Evolutionary conservation across 495 filamentous ascomycete genomes (phyloP).

Genomic region (Parathielavia appendiculata): DNA sequence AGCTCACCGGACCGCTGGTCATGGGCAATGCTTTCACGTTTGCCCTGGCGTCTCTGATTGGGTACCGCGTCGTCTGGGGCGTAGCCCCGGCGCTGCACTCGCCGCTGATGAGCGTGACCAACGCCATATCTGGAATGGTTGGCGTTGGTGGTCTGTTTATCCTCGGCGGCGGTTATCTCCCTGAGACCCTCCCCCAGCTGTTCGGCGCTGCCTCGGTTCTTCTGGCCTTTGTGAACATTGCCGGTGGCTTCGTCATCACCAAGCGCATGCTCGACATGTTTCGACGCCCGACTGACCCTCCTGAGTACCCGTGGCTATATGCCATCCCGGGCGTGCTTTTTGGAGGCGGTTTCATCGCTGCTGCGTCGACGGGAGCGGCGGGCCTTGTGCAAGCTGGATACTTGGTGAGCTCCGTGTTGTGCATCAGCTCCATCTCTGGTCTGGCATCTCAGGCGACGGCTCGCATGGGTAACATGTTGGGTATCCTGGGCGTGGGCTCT

Average conservation of each 20-base stretch:
- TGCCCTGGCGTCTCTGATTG: constrained; percentile 69
- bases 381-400: constrained; percentile 79
- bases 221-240: constrained; percentile 75
- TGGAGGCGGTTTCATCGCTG: constrained; percentile 68
- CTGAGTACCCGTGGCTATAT: constrained; percentile 80
- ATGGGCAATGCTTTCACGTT: constrained; percentile 80
- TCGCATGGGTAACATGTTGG: constrained; percentile 71
- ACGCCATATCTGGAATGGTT: constrained; percentile 83
- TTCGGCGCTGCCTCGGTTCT: constrained; percentile 74
- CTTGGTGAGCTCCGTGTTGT: constrained; percentile 69
- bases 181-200: constrained; percentile 67
- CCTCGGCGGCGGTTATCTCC: constrained; percentile 67
- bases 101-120: constrained; percentile 80
- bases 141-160: constrained; percentile 78
- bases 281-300: constrained; percentile 69
- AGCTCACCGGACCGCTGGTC: constrained; percentile 69
- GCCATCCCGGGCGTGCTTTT: constrained; percentile 68
- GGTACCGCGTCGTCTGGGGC: constrained; percentile 78
- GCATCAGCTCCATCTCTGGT: constrained; percentile 66
- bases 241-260: constrained; percentile 76
- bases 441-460: constrained; percentile 73
- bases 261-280: constrained; percentile 94
- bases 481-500: constrained; percentile 70
- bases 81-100: constrained; percentile 72
- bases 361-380: constrained; percentile 69